Conservation (phyloP, 2,329 filamentous ascomycete genomes). For the Sphaerulina vaccinii region DNA sequence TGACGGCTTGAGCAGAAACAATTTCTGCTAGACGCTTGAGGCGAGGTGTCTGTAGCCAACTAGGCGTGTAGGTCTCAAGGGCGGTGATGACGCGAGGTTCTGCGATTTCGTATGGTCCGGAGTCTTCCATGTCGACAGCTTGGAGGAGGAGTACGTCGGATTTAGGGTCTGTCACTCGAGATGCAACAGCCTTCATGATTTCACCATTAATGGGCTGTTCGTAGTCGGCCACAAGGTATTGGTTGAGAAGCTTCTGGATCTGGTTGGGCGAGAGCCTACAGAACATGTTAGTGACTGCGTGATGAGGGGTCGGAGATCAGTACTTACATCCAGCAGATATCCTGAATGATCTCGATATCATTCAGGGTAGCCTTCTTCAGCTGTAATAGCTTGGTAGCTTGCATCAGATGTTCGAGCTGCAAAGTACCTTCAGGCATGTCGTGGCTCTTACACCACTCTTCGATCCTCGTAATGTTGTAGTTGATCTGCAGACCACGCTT, state of each 20-base stretch:
- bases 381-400: constrained; percentile 97
- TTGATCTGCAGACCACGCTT: constrained; percentile 99
- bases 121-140: constrained; percentile 98
- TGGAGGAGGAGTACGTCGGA: constrained; percentile 90
- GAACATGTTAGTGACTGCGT: constrained; percentile 19
- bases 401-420: constrained; percentile 97
- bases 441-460: constrained; percentile 99
- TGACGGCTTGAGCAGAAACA: constrained; percentile 91
- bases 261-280: constrained; percentile 91
- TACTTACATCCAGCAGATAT: constrained; percentile 99
- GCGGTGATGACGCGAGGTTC: constrained; percentile 95
- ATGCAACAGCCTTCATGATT: constrained; percentile 99
- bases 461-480: constrained; percentile 98
- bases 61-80: constrained; percentile 95
- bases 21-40: constrained; percentile 97
- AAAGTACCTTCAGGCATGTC: constrained; percentile 98
- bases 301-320: not conserved
- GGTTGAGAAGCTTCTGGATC: constrained; percentile 97
- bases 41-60: constrained; percentile 94
- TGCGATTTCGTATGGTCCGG: constrained; percentile 95
- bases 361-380: constrained; percentile 98
- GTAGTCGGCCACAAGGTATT: constrained; percentile 97
- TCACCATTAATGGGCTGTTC: constrained; percentile 99
- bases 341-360: constrained; percentile 99
- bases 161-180: constrained; percentile 88